Conservation (phyloP, 768 basidiomycete species). For the Suillus sp. region DNA sequence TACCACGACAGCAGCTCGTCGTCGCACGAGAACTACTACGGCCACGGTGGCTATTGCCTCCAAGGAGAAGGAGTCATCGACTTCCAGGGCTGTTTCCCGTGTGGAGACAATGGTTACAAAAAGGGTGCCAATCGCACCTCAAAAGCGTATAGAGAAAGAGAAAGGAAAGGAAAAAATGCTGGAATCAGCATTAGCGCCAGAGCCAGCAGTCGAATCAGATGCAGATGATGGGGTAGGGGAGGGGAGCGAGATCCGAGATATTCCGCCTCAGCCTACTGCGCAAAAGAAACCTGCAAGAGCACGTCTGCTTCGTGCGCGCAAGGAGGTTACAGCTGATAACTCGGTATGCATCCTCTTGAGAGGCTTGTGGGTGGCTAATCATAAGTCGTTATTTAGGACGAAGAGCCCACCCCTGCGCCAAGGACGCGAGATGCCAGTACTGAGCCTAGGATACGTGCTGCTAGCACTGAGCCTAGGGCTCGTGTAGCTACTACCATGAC, state of each 20-base stretch:
- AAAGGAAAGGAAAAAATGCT: slow-evolving; percentile 10
- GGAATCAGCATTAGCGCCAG: slow-evolving; percentile 4
- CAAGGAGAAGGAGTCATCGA: neutral
- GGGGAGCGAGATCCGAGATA: neutral
- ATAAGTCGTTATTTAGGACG: neutral
- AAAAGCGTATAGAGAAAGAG: slow-evolving; percentile 8
- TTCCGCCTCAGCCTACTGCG: neutral
- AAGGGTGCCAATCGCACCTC: slow-evolving; percentile 10
- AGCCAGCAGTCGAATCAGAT: slow-evolving; percentile 3
- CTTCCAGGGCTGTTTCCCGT: slow-evolving; percentile 1
- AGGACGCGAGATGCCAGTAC: neutral
- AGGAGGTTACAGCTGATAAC: neutral
- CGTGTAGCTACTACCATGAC: neutral
- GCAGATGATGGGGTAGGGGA: neutral
- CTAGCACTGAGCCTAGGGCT: slow-evolving; percentile 2
- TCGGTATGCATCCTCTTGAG: neutral
- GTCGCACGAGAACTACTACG: slow-evolving; percentile 26
- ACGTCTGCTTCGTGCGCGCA: neutral
- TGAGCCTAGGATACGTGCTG: neutral
- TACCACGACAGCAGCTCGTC: slow-evolving; percentile 19
- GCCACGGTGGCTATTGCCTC: neutral
- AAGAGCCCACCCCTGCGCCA: slow-evolving; percentile 10
- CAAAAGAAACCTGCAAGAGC: neutral
- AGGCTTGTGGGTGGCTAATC: neutral
- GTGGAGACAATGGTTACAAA: slow-evolving; percentile 1